Evolutionary conservation across 1,284 basidiomycete genomes (phyloP), one percentile per base, ranked within the genome.

Genomic region (Sporisorium reilianum): DNA sequence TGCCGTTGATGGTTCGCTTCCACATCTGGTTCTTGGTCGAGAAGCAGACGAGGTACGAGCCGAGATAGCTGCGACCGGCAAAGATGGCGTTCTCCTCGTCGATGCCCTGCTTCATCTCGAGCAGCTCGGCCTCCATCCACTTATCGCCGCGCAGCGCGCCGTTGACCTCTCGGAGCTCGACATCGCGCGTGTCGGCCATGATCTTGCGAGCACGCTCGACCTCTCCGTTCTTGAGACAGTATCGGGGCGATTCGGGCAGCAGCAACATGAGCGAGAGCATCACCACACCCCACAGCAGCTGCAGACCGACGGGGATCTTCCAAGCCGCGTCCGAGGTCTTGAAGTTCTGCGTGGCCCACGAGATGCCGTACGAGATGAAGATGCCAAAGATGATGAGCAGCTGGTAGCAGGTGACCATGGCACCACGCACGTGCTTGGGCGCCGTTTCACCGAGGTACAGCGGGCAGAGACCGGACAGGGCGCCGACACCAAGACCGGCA

Each of bases 381-480:
- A 81, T 78, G 42, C 93, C 93, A 81, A 94, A 91, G 67, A 93
- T 93, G 67, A 86, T 85, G 40, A 80, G 72, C 42, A 80, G 77
- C 70, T 83, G 89, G 61, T 94, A 94, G 54, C 89, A 88, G n/a
- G 91, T 89, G 48, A 95, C 93, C 84, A 95, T 88, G 45, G 91
- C 90, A 82, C 93, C 93, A 85, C 93, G 90, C 77, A 92, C 89
- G 87, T 89, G 90, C 85, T 91, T 90, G 55, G 91, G 91, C 4
- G 89, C 87, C 61, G 88, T 89, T 87, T 93, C 92, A 59, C 90
- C 91, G 86, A 93, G 91, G 87, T 94, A 95, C 88, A 94, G 90
- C 56, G 91, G 91, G 23, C 92, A 90, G n/a, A 80, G 67, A 59
- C 78, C 72, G 18, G 73, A 78, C 12, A 80, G 65, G 11, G 77